Evolutionary conservation across 2,329 filamentous ascomycete genomes (phyloP), one percentile per base, ranked within the genome.

Genomic region (Lasiodiplodia hormozganensis): DNA sequence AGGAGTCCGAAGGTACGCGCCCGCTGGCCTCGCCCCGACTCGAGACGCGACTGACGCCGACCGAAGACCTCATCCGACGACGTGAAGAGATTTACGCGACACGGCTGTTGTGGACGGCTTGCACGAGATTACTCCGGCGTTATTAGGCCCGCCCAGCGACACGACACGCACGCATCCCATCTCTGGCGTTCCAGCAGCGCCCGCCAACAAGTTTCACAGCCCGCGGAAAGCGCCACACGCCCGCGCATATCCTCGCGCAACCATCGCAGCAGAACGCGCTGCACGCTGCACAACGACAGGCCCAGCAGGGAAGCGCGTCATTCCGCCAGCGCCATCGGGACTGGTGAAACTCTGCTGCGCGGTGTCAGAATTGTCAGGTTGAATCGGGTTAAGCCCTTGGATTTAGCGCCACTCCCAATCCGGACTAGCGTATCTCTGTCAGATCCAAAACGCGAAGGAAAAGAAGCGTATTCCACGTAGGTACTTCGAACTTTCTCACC

Each of bases 1-100:
- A 69, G 21, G 58, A 60, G 47, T 53, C 62, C 60, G 62, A 62
- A 68, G 62, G 58, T 73, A 74, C 74, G 73, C 64, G 62, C 65
- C 72, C 70, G 69, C 21, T 51, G 25, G 36, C 43, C 43, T 34
- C 51, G 53, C 25, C 31, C 14, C 21, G 31, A 21, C 31, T 47
- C 53, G 65, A 51, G 65, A 51, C 53, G 23, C 53, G 53, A 67
- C 65, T 67, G 53, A 67, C 64, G 21, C 31, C 64, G 38, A 53
- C 38, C 21, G 52, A 49, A 65, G 62, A 65, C n/a, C 40, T 43
- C 28, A 31, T 62, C 52, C 64, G 52, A 47, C 64, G 36, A 66
- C 49, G 65, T 53, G 65, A 56, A 67, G 65, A 67, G 53, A 67
- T 67, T 67, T 58, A 67, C 60, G 60, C 60, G 60, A 64, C 60